These are phyloP conservation scores for Paecilomyces sp. DNA, from an alignment of 2,329 filamentous ascomycete genomes.

Conservation along the genomic window DNA sequence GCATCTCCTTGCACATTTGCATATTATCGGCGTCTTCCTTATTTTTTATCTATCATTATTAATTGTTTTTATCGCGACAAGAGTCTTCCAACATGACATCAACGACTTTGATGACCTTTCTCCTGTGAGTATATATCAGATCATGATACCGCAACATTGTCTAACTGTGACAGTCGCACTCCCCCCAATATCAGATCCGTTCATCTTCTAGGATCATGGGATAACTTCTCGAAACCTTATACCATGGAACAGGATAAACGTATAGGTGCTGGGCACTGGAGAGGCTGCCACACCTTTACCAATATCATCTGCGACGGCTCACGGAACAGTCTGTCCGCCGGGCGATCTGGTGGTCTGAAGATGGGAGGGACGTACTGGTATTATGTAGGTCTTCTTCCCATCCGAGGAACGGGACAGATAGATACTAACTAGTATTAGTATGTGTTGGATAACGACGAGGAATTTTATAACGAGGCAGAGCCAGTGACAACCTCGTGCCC, in stretches of 20 bases:
- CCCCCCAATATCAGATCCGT: slow-evolving; percentile 50
- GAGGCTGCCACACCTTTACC: slow-evolving; percentile 78
- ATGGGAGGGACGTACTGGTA: slow-evolving; percentile 96
- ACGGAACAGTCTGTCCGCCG: slow-evolving; percentile 42
- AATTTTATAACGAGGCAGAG: slow-evolving; percentile 65
- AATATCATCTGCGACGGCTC: slow-evolving; percentile 79
- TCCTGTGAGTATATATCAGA: slow-evolving; percentile 8
- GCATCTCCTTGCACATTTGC: not conserved
- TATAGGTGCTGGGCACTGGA: slow-evolving; percentile 71
- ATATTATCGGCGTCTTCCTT: not conserved
- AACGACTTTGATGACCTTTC: slow-evolving; percentile 11
- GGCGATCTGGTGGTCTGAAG: slow-evolving; percentile 71
- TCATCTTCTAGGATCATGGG: slow-evolving; percentile 85
- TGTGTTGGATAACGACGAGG: slow-evolving; percentile 68
- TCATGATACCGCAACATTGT: not conserved
- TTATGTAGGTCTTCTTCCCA: slow-evolving; percentile 58
- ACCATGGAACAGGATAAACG: slow-evolving; percentile 72
- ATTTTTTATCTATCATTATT: not conserved
- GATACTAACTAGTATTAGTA: slow-evolving; percentile 52
- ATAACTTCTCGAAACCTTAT: slow-evolving; percentile 79
- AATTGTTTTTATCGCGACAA: not conserved
- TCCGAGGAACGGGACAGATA: slow-evolving; percentile 1
- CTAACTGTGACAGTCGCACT: slow-evolving; percentile 24
- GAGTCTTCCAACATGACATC: slow-evolving; percentile 5
- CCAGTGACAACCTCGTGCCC: slow-evolving; percentile 75